Conservation (phyloP, 441 rosid genomes). For the Aquilaria agallochum region DNA sequence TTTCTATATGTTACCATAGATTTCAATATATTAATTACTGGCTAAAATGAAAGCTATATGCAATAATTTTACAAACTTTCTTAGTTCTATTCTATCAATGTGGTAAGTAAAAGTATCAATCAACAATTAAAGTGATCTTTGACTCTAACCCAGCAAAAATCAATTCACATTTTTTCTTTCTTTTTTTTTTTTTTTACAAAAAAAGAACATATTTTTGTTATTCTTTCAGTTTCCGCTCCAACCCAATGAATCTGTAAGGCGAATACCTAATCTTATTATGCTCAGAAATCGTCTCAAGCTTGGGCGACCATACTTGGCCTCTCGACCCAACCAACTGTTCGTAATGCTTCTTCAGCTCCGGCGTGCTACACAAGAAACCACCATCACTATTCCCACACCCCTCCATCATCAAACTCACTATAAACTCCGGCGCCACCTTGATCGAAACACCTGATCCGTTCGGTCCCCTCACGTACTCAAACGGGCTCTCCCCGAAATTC, state of each 20-base stretch:
- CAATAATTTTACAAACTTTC: no score
- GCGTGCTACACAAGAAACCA: slow-evolving; percentile 68
- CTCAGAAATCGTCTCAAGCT: slow-evolving; percentile 79
- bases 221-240: slow-evolving; percentile 47
- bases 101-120: neutral
- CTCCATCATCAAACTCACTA: slow-evolving; percentile 39
- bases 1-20: no score
- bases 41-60: no score
- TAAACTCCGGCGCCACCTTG: slow-evolving; percentile 64
- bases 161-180: no score
- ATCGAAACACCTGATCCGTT: slow-evolving; percentile 53
- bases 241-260: slow-evolving; percentile 55
- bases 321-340: slow-evolving; percentile 65
- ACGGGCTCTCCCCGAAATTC: slow-evolving; percentile 53
- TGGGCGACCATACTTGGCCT: slow-evolving; percentile 84
- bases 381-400: slow-evolving; percentile 6
- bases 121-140: neutral
- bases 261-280: slow-evolving; percentile 58
- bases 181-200: no score
- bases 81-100: no score
- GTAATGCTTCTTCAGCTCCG: slow-evolving; percentile 87
- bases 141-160: neutral
- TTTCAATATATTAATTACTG: no score
- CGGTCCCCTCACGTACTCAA: slow-evolving; percentile 49
- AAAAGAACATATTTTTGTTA: neutral